Percentiles rank a stretch among this genome's conserved stretches.
Conservation (phyloP, 23 red algal species). For the Gracilaria vermiculophylla region DNA sequence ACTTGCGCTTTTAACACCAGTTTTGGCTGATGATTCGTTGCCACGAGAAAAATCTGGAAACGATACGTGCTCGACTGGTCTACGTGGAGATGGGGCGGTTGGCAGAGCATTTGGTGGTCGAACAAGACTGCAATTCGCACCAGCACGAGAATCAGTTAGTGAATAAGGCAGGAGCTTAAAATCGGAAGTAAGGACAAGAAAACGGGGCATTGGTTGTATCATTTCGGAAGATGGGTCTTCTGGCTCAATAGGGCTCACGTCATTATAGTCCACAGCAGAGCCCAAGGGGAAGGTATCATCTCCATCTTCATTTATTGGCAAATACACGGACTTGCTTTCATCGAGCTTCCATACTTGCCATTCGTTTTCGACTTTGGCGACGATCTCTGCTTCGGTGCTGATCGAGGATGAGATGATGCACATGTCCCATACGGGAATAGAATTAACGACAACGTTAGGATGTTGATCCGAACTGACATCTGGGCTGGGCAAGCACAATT, state of each 20-base stretch:
- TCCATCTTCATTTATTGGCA: slow-evolving; percentile 36
- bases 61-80: neutral
- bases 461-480: slow-evolving; percentile 10
- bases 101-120: neutral
- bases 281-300: slow-evolving; percentile 47
- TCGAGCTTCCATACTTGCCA: slow-evolving; percentile 38
- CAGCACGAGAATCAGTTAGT: slow-evolving; percentile 23
- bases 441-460: slow-evolving; percentile 10
- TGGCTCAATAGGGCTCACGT: slow-evolving; percentile 24
- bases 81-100: neutral
- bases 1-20: neutral
- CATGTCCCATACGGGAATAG: slow-evolving; percentile 29
- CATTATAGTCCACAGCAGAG: slow-evolving; percentile 33
- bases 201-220: slow-evolving; percentile 51
- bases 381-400: slow-evolving; percentile 31
- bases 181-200: slow-evolving; percentile 40
- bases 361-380: slow-evolving; percentile 34
- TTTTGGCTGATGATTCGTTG: neutral
- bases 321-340: slow-evolving; percentile 27
- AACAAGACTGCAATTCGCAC: slow-evolving; percentile 5
- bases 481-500: slow-evolving; percentile 23
- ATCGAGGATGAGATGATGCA: slow-evolving; percentile 40
- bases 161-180: slow-evolving; percentile 16
- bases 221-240: slow-evolving; percentile 8
- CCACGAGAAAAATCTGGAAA: neutral